Evolutionary conservation across 441 rosid genomes (phyloP), one percentile per base, ranked within the genome.

Genomic region (Corymbia calophylla): DNA sequence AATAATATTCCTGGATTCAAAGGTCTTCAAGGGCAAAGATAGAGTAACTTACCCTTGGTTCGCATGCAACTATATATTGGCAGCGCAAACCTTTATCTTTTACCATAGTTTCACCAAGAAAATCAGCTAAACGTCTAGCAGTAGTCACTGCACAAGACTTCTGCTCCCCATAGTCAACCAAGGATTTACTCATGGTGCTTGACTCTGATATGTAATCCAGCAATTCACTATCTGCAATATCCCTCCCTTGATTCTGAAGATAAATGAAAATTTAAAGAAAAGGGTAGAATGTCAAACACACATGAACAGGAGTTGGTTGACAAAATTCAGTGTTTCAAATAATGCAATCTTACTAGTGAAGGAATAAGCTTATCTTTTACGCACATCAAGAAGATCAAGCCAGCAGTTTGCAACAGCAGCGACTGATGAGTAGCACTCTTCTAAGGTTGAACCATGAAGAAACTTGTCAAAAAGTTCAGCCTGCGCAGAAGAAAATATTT

Each of bases 81-180:
- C 99, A 98, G 92, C 98, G 99, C 89, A 98, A 92, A 92, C 99
- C 99, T 95, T 97, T 97, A 93, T 98, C 99, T 94, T 98, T 98
- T 90, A 98, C 99, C 98, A 97, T 97, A 89, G 98, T 31, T 89
- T 95, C 97, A 93, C 98, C 99, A 82, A 98, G 99, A 95, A 98
- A 98, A 92, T 98, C 95, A 90, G 99, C 96, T 88, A 98, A 95
- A 88, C 99, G 99, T 90, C 93, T 97, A 88, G 99, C 99, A 85
- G 99, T 98, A 89, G 99, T 98, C 92, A 98, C 98, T 88, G 99
- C 99, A 95, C 99, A 98, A 87, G 99, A 98, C 93, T 97, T 98
- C 89, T 98, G 99, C 77, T 93, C 95, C 90, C 99, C 99, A 91
- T 98, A 98, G 85, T 98, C 99, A 32, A 94, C 97, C 92, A 98